Evolutionary conservation across 306 rosid species (phyloP), one percentile per base, ranked within the genome.

Genomic region (Sicyos baderoa): DNA sequence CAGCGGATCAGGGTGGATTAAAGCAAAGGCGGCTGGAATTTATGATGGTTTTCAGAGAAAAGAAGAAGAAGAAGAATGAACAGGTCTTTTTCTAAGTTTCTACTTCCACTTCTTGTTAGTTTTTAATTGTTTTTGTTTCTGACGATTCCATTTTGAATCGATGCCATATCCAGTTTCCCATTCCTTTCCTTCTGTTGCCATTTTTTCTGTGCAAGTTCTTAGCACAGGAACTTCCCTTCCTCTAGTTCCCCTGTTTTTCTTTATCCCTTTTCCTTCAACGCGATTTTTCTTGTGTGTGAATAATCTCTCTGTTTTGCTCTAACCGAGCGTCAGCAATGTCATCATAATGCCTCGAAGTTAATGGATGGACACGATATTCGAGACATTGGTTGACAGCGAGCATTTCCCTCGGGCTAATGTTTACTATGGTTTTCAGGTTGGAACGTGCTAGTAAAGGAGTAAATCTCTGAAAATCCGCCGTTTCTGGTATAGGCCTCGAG

Each of bases 1-100:
- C 80, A 71, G 86, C 78, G 78, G 72, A 82, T 87, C 96, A 69
- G 83, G 62, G 23, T 65, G 72, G 51, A 68, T 85, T 63, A 81
- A 47, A 18, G 83, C 82, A 80, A 82, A 86, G 99, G 94, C 97
- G 89, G 99, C 99, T 83, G 85, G 53, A 35, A 80, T 83, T 79
- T 84, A 89, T 78, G 62, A 78, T 72, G 32, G 47, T n/a, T 69
- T 54, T 42, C 35, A 47, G 75, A n/a, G 76, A 13, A 37, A 68
- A 9, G 42, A 42, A 23, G 70, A 55, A 66, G 42, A 45, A 54
- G 49, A 11, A 45, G 49, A 11, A 47, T 12, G 51, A 47, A 47
- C n/a, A 47, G 51, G 25, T 72, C 61, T 35, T n/a, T 54, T 9
- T 27, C 51, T 47, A 47, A 37, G 44, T 18, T 58, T 13, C 45